Evolutionary conservation across 2,329 filamentous ascomycete genomes (phyloP).

Genomic region (Aureobasidium musti): DNA sequence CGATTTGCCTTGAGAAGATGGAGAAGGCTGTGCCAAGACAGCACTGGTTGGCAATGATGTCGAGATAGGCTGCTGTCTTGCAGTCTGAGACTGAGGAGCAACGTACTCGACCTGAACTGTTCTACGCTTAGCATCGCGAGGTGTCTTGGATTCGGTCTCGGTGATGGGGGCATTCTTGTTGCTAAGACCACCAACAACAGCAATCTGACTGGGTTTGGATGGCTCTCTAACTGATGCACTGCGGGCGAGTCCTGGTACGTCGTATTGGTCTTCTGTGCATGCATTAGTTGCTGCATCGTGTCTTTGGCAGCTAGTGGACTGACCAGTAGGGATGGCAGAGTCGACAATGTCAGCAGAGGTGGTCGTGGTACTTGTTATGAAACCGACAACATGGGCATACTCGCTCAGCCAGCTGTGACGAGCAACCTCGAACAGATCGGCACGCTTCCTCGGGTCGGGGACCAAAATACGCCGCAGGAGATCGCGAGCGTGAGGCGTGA

Average conservation of each 20-base stretch:
- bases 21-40: constrained; percentile 26
- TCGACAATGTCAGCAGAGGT: constrained; percentile 82
- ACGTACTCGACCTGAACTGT: constrained; percentile 99
- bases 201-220: constrained; percentile 61
- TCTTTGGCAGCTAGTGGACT: constrained; percentile 33
- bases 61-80: constrained; percentile 60
- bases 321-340: constrained; percentile 65
- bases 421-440: constrained; percentile 95
- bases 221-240: constrained; percentile 92
- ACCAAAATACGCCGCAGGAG: constrained; percentile 90
- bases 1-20: constrained; percentile 44
- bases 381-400: constrained; percentile 92
- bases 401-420: constrained; percentile 98
- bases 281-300: constrained; percentile 26
- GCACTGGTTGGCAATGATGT: constrained; percentile 37
- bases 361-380: constrained; percentile 95
- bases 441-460: constrained; percentile 89
- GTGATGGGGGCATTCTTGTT: constrained; percentile 76
- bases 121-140: constrained; percentile 82
- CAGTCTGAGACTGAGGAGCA: constrained; percentile 81
- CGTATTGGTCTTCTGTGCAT: constrained; percentile 53
- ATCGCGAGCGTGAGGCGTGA: constrained; percentile 93
- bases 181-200: constrained; percentile 60
- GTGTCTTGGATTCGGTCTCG: constrained; percentile 64
- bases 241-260: constrained; percentile 68